Evolutionary conservation across 2,329 filamentous ascomycete species (phyloP).

Genomic region (Didymosphaeria variabile): DNA sequence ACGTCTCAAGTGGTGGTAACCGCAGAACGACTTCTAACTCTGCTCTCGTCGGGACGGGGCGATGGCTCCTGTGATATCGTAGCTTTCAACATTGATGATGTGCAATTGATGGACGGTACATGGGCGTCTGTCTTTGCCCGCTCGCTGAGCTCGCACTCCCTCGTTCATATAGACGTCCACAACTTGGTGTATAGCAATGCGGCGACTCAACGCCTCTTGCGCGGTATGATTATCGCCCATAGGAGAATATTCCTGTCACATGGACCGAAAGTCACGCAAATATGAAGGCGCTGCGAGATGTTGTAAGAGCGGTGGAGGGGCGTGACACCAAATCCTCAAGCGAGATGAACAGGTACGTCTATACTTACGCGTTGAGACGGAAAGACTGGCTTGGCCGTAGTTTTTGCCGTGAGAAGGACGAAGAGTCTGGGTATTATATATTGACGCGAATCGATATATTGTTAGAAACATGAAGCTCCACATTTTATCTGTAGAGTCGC

Average conservation of each 20-base stretch:
- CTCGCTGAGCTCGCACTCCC: neutral
- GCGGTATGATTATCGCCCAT: neutral
- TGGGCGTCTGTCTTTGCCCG: conserved; percentile 10
- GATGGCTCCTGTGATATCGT: neutral
- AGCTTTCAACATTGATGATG: conserved; percentile 7
- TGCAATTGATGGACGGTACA: conserved; percentile 7
- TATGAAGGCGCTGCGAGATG: neutral
- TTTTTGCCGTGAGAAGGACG: no score
- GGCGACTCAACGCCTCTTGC: conserved; percentile 1
- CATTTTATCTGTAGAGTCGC: no score
- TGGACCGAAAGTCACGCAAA: conserved; percentile 3
- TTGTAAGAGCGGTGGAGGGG: neutral
- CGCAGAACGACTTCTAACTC: neutral
- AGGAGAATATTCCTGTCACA: conserved; percentile 3
- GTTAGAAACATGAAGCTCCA: no score
- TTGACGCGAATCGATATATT: no score
- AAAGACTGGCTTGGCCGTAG: no score
- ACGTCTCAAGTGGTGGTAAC: neutral
- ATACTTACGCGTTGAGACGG: no score
- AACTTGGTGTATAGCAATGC: conserved; percentile 5
- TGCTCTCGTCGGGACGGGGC: neutral
- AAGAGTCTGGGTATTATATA: no score
- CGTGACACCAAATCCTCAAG: neutral
- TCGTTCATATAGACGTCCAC: neutral
- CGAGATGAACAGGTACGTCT: no score